Evolutionary conservation across 331 rosid genomes (phyloP).

Genomic region (Malus hybrid): DNA sequence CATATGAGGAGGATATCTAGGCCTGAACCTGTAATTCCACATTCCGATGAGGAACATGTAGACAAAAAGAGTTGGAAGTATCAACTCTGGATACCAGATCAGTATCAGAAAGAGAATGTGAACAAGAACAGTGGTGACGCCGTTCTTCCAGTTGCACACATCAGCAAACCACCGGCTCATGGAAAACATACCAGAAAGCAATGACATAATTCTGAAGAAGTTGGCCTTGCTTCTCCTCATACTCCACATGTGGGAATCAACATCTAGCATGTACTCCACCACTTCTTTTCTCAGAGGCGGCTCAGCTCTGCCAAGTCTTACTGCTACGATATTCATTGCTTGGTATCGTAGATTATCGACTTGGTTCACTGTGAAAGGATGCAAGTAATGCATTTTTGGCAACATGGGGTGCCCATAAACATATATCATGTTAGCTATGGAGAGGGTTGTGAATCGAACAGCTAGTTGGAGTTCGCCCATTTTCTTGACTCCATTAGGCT

Average conservation of each 20-base stretch:
- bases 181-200: slow-evolving; percentile 49
- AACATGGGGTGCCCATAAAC: slow-evolving; percentile 77
- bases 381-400: slow-evolving; percentile 86
- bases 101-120: slow-evolving; percentile 68
- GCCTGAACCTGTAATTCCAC: slow-evolving; percentile 78
- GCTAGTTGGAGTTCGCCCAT: slow-evolving; percentile 91
- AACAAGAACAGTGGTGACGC: slow-evolving; percentile 66
- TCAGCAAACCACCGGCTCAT: slow-evolving; percentile 61
- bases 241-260: slow-evolving; percentile 93
- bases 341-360: slow-evolving; percentile 72
- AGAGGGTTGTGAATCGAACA: slow-evolving; percentile 68
- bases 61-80: slow-evolving; percentile 69
- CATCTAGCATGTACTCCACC: slow-evolving; percentile 86
- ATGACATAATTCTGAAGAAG: slow-evolving; percentile 75
- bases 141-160: slow-evolving; percentile 78
- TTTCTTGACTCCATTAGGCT: slow-evolving; percentile 76
- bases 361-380: slow-evolving; percentile 81
- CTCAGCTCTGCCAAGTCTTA: slow-evolving; percentile 78
- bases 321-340: slow-evolving; percentile 79
- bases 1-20: slow-evolving; percentile 72
- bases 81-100: slow-evolving; percentile 74
- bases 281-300: slow-evolving; percentile 86
- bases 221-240: slow-evolving; percentile 96
- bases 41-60: slow-evolving; percentile 85
- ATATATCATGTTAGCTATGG: slow-evolving; percentile 59